Evolutionary conservation across 2,329 filamentous ascomycete species (phyloP).

Genomic region (Coniochaeta sp.): DNA sequence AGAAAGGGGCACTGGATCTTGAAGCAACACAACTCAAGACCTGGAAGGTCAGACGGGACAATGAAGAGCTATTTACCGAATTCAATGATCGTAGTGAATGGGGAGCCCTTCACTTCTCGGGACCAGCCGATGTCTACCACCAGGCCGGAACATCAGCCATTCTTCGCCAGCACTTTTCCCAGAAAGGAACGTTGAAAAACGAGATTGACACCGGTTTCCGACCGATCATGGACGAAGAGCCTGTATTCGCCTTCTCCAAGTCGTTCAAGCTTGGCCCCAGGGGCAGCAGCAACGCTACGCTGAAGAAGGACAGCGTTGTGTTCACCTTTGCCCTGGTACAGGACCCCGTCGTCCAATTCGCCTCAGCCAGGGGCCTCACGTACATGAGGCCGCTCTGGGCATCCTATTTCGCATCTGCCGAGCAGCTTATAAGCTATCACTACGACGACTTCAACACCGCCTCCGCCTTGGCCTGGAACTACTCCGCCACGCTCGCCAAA

Average conservation of each 20-base stretch:
- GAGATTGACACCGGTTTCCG: slow-evolving; percentile 60
- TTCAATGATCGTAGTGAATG: slow-evolving; percentile 70
- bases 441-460: slow-evolving; percentile 67
- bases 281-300: slow-evolving; percentile 12
- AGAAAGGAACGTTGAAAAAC: slow-evolving; percentile 59
- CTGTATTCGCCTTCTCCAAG: slow-evolving; percentile 73
- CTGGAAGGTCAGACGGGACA: slow-evolving; percentile 53
- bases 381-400: slow-evolving; percentile 75
- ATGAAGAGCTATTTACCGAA: slow-evolving; percentile 68
- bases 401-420: slow-evolving; percentile 59
- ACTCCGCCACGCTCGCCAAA: slow-evolving; percentile 60
- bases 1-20: slow-evolving; percentile 18
- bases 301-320: slow-evolving; percentile 45
- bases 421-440: slow-evolving; percentile 66
- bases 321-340: slow-evolving; percentile 76
- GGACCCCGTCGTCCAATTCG: slow-evolving; percentile 72
- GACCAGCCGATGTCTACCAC: slow-evolving; percentile 58
- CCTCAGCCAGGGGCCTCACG: slow-evolving; percentile 67
- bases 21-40: slow-evolving; percentile 47
- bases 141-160: slow-evolving; percentile 62
- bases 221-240: slow-evolving; percentile 67
- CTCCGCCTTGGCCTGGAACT: slow-evolving; percentile 58
- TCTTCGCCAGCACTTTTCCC: slow-evolving; percentile 63
- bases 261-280: slow-evolving; percentile 41
- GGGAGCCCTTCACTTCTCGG: slow-evolving; percentile 74